Percentiles rank a stretch among this genome's conserved stretches.
phyloP scores from a whole-genome alignment of 352 stramenopile species.

The Phytophthora multivora region DNA sequence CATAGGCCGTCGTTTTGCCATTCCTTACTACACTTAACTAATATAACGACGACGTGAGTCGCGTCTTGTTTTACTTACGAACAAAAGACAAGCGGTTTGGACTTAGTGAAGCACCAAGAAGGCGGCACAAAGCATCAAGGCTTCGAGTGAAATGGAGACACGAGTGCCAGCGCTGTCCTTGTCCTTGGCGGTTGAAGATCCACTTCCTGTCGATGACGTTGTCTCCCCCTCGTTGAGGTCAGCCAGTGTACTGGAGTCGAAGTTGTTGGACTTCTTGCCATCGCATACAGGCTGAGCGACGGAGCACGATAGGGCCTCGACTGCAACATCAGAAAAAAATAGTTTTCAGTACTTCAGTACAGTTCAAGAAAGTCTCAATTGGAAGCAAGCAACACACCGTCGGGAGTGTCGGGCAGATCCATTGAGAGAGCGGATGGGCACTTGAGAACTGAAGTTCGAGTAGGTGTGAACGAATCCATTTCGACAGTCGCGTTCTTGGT shows the following conservation, averaged over 20 bases:
- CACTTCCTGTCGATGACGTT: constrained; percentile 5
- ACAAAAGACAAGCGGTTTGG: not conserved
- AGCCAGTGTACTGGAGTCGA: constrained; percentile 23
- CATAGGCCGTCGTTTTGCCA: constrained; percentile 11
- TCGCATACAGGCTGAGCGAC: constrained; percentile 44
- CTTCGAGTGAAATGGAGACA: not conserved
- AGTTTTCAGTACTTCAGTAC: not conserved
- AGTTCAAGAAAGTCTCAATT: not conserved
- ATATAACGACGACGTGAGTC: constrained; percentile 27
- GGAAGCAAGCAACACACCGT: constrained; percentile 19
- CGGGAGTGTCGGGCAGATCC: constrained; percentile 41
- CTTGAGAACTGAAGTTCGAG: constrained; percentile 33
- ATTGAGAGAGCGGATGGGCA: constrained; percentile 49
- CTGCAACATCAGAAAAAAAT: constrained; percentile 14
- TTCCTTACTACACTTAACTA: constrained; percentile 20
- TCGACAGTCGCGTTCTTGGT: constrained; percentile 57
- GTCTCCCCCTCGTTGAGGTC: constrained; percentile 27
- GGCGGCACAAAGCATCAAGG: constrained; percentile 5
- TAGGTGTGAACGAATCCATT: constrained; percentile 40
- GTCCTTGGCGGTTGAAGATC: constrained; percentile 14
- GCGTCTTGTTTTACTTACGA: constrained; percentile 8
- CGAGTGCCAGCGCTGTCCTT: constrained; percentile 2
- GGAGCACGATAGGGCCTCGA: constrained; percentile 45
- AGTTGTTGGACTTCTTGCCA: constrained; percentile 50
- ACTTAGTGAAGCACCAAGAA: constrained; percentile 7